Conservation (phyloP, 768 basidiomycete genomes). For the Panus rudis region DNA sequence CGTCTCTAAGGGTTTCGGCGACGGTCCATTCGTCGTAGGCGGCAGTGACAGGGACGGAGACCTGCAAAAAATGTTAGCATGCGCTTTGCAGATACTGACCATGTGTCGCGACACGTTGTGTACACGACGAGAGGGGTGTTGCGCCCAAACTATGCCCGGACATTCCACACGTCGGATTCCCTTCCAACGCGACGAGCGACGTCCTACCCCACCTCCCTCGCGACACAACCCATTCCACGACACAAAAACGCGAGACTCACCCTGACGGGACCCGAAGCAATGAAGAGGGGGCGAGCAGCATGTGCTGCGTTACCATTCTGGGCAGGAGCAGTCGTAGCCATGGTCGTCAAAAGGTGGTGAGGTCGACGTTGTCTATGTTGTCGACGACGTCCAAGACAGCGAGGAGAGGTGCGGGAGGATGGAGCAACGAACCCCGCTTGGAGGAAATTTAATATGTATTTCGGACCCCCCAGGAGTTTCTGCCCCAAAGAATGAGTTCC, state of each 20-base stretch:
- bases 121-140: not conserved
- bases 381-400: constrained; percentile 8
- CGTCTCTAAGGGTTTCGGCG: constrained; percentile 86
- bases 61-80: constrained; percentile 31
- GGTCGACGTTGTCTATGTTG: constrained; percentile 14
- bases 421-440: too few species aligned
- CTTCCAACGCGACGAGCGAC: not conserved
- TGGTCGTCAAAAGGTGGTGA: constrained; percentile 5
- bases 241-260: constrained; percentile 18
- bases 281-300: constrained; percentile 24
- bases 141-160: not conserved
- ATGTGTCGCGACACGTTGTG: not conserved
- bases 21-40: constrained; percentile 80
- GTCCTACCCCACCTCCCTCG: not conserved
- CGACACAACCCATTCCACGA: not conserved
- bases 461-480: too few species aligned
- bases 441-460: too few species aligned
- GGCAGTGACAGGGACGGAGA: constrained; percentile 86
- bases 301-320: constrained; percentile 9
- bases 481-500: too few species aligned
- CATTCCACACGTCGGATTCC: not conserved
- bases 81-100: not conserved
- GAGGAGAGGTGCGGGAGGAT: not conserved
- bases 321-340: constrained; percentile 12
- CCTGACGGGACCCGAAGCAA: constrained; percentile 25